phyloP scores from a whole-genome alignment of 2,329 filamentous ascomycete genomes.

The Pseudogymnoascus sp. region DNA sequence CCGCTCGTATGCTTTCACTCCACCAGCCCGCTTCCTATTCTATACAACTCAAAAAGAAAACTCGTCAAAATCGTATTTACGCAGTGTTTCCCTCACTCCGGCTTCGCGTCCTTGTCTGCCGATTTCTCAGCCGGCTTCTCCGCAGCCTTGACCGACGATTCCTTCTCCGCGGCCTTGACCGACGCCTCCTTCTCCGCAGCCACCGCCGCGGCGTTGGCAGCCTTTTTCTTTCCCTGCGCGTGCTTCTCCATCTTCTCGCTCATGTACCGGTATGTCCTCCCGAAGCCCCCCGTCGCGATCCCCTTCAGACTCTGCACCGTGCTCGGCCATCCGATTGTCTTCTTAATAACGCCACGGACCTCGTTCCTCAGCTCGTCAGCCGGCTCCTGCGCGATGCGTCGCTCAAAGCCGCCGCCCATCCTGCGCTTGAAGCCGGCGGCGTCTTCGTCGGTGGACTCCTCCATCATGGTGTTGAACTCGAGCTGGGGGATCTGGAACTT shows the following conservation, averaged over 20 bases:
- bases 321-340: conserved; percentile 88
- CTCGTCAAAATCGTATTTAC: background rate
- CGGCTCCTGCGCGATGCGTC: conserved; percentile 66
- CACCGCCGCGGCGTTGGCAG: conserved; percentile 7
- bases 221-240: conserved; percentile 25
- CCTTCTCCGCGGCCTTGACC: background rate
- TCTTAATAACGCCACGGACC: conserved; percentile 68
- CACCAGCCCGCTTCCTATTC: background rate
- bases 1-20: background rate
- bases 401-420: conserved; percentile 78
- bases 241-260: conserved; percentile 71
- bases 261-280: conserved; percentile 65
- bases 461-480: conserved; percentile 80
- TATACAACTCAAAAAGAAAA: background rate
- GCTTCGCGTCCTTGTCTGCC: background rate
- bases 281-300: conserved; percentile 65
- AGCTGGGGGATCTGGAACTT: conserved; percentile 77
- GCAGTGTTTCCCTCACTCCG: background rate
- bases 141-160: background rate
- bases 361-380: conserved; percentile 57
- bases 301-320: conserved; percentile 82
- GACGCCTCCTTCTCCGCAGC: background rate
- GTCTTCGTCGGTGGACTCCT: conserved; percentile 63
- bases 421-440: conserved; percentile 57
- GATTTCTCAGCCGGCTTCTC: background rate